These are phyloP conservation scores for Venturia pyrina DNA, from an alignment of 2,329 filamentous ascomycete genomes.

Conservation along the genomic window DNA sequence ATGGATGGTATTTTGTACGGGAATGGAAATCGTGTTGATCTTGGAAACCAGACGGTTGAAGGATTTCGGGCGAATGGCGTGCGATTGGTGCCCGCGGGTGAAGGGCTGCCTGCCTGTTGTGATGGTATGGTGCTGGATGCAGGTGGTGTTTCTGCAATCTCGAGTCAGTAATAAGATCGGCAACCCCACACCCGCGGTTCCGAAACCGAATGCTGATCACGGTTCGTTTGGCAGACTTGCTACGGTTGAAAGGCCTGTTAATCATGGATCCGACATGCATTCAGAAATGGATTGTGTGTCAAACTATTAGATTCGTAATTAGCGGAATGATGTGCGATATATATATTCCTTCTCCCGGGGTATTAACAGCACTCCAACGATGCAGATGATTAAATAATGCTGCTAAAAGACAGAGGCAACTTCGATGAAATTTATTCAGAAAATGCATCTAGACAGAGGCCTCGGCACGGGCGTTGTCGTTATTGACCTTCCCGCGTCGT, in stretches of 20 bases:
- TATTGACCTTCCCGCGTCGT: conserved; percentile 38
- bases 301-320: not conserved
- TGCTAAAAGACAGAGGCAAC: not conserved
- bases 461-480: conserved; percentile 27
- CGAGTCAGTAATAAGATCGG: not conserved
- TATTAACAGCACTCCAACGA: not conserved
- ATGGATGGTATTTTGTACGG: no score
- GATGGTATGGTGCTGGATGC: no score
- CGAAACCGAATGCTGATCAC: no score
- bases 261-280: no score
- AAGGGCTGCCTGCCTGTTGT: not conserved
- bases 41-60: not conserved
- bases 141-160: no score
- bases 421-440: not conserved
- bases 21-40: not conserved
- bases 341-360: not conserved
- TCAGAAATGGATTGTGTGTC: no score
- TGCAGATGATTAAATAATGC: not conserved
- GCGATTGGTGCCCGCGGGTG: not conserved
- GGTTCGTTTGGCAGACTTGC: no score
- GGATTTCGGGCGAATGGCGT: not conserved
- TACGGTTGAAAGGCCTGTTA: no score
- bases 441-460: conserved; percentile 15
- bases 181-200: not conserved
- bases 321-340: not conserved